A percentile compares a stretch with the other conserved stretches of the same genome.
phyloP scores from a whole-genome alignment of 768 basidiomycete genomes.

The Podaxis carcinomalis region DNA sequence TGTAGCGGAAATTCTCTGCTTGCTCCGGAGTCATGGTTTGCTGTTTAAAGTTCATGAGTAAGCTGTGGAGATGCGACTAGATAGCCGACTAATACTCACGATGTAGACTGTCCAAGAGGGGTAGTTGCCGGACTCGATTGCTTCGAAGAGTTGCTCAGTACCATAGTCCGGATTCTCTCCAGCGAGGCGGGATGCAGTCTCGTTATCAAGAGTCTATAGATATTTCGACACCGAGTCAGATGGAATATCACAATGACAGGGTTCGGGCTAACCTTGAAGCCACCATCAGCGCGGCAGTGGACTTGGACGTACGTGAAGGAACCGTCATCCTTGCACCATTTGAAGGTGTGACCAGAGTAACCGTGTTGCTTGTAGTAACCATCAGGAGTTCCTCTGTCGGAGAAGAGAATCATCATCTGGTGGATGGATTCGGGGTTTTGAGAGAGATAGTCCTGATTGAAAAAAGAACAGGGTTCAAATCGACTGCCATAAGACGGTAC shows the following conservation, averaged over 20 bases:
- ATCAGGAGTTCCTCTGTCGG: slow-evolving; percentile 92
- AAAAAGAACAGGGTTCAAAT: not conserved
- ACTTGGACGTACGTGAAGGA: slow-evolving; percentile 85
- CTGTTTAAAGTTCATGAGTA: slow-evolving; percentile 24
- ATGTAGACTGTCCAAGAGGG: slow-evolving; percentile 90
- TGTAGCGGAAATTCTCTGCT: slow-evolving; percentile 88
- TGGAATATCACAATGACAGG: not conserved
- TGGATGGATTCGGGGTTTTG: slow-evolving; percentile 89
- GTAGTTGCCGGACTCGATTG: slow-evolving; percentile 76
- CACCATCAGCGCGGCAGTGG: slow-evolving; percentile 73
- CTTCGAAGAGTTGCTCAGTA: slow-evolving; percentile 70
- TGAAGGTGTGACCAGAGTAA: slow-evolving; percentile 91
- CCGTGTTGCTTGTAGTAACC: slow-evolving; percentile 88
- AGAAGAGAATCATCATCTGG: slow-evolving; percentile 86
- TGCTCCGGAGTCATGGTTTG: slow-evolving; percentile 94
- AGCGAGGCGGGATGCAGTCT: slow-evolving; percentile 58
- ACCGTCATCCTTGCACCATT: slow-evolving; percentile 82
- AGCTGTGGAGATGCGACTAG: not conserved
- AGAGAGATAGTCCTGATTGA: slow-evolving; percentile 72
- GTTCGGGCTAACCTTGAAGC: slow-evolving; percentile 60
- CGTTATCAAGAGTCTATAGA: slow-evolving; percentile 62
- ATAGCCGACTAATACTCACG: slow-evolving; percentile 34
- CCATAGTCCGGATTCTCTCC: slow-evolving; percentile 86
- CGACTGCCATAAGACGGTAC: not conserved
- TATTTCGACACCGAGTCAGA: slow-evolving; percentile 14